A percentile compares a stretch with the other conserved stretches of the same genome.
Evolutionary conservation across 192 early-diverging fungal genomes (phyloP).

Genomic region (Rhizophagus prolifer): DNA sequence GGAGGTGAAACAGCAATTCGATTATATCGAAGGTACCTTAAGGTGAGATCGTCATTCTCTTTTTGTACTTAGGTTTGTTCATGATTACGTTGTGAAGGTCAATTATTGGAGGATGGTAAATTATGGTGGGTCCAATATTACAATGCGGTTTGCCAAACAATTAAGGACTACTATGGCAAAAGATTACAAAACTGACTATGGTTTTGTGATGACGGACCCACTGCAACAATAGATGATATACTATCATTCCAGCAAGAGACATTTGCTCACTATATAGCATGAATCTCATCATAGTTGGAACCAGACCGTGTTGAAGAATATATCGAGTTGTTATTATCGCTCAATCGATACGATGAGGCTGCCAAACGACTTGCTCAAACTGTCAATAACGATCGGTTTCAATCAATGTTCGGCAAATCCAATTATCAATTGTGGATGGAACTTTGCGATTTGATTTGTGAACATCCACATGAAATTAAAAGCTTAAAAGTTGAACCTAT

Average conservation of each 20-base stretch:
- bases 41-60: slow-evolving; percentile 42
- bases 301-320: slow-evolving; percentile 75
- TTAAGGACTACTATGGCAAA: no score
- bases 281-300: slow-evolving; percentile 53
- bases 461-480: slow-evolving; percentile 70
- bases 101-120: background rate
- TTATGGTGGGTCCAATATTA: background rate
- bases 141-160: no score
- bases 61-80: background rate
- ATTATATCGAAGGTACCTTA: slow-evolving; percentile 80
- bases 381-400: slow-evolving; percentile 74
- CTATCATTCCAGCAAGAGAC: background rate
- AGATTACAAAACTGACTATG: no score
- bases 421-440: slow-evolving; percentile 79
- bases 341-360: slow-evolving; percentile 75
- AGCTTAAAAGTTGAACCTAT: slow-evolving; percentile 75
- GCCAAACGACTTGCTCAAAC: slow-evolving; percentile 66
- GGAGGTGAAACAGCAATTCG: slow-evolving; percentile 82
- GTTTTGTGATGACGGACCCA: no score
- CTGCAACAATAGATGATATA: background rate
- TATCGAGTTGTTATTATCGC: slow-evolving; percentile 66
- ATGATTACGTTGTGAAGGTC: no score
- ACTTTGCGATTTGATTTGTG: slow-evolving; percentile 77
- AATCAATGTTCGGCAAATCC: slow-evolving; percentile 64
- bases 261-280: background rate